Percentiles rank a stretch among this genome's conserved stretches.
phyloP scores from a whole-genome alignment of 2,329 filamentous ascomycete genomes.

The Harringtonia aguacate region DNA sequence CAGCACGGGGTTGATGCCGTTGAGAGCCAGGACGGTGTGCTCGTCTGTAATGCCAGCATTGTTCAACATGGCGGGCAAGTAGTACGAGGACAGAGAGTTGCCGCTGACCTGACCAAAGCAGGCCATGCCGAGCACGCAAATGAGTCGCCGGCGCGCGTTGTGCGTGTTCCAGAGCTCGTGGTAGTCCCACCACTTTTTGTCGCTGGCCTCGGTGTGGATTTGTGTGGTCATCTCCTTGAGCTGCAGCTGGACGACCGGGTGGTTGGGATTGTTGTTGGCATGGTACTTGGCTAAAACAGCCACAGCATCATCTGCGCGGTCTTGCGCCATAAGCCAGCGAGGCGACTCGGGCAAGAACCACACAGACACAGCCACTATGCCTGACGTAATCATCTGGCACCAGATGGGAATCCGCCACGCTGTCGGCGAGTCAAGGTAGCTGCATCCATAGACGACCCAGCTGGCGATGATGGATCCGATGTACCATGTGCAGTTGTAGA shows the following conservation, averaged over 20 bases:
- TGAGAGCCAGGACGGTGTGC: conserved; percentile 36
- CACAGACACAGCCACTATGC: conserved; percentile 11
- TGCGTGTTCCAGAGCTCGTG: conserved; percentile 28
- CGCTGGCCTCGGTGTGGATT: conserved; percentile 26
- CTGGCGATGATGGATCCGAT: conserved; percentile 8
- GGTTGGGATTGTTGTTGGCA: conserved; percentile 35
- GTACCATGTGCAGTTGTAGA: conserved; percentile 12
- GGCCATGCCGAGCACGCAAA: conserved; percentile 28
- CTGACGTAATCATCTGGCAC: conserved; percentile 13
- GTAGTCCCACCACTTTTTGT: conserved; percentile 36
- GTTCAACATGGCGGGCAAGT: conserved; percentile 40
- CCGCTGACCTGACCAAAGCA: conserved; percentile 29
- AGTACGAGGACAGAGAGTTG: conserved; percentile 39
- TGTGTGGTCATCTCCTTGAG: conserved; percentile 16
- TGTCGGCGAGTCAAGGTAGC: conserved; percentile 17
- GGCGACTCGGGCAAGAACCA: conserved; percentile 15
- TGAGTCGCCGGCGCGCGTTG: conserved; percentile 26
- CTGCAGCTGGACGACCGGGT: conserved; percentile 15
- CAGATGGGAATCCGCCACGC: conserved; percentile 35
- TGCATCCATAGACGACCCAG: conserved; percentile 7
- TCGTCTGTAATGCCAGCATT: conserved; percentile 40
- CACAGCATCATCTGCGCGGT: conserved; percentile 13
- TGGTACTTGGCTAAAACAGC: conserved; percentile 32
- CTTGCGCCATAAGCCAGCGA: conserved; percentile 16
- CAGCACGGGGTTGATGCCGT: conserved; percentile 42